Evolutionary conservation across 768 basidiomycete species (phyloP).

Genomic region (Pisolithus tinctorius): DNA sequence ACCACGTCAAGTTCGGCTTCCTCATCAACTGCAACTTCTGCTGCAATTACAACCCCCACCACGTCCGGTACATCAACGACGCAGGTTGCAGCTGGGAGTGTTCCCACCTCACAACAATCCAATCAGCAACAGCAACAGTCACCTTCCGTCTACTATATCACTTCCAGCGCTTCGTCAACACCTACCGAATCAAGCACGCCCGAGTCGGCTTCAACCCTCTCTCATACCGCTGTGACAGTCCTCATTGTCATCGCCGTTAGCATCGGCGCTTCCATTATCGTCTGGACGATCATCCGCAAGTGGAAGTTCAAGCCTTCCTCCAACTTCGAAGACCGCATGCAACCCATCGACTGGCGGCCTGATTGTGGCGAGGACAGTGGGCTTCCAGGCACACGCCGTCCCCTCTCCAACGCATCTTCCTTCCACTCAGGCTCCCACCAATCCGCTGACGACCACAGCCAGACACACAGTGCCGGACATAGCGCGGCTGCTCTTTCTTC

Average conservation of each 20-base stretch:
- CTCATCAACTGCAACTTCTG: conserved; percentile 7
- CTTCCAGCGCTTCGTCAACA: conserved; percentile 13
- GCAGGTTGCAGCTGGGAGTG: conserved; percentile 10
- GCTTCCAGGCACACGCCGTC: conserved; percentile 42
- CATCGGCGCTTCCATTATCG: conserved; percentile 60
- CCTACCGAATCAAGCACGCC: conserved; percentile 17
- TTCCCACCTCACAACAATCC: conserved; percentile 25
- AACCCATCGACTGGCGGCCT: conserved; percentile 88
- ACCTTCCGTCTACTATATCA: conserved; percentile 46
- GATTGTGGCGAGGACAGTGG: conserved; percentile 36
- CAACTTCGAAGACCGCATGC: conserved; percentile 76
- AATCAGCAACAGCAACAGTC: conserved; percentile 34
- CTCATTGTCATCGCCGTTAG: conserved; percentile 66
- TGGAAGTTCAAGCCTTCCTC: conserved; percentile 83
- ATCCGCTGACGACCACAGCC: conserved; percentile 27
- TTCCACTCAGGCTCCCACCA: conserved; percentile 48
- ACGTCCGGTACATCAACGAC: conserved; percentile 10
- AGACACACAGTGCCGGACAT: conserved; percentile 28
- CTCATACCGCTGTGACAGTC: conserved; percentile 43
- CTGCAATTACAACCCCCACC: conserved; percentile 12
- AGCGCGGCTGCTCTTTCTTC: conserved; percentile 30
- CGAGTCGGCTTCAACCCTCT: conserved; percentile 31
- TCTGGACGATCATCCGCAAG: conserved; percentile 90
- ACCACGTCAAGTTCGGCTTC: conserved; percentile 13
- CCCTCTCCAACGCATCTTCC: conserved; percentile 56